Evolutionary conservation across 2,329 filamentous ascomycete species (phyloP).

Genomic region (Ophiostoma tasmaniense): DNA sequence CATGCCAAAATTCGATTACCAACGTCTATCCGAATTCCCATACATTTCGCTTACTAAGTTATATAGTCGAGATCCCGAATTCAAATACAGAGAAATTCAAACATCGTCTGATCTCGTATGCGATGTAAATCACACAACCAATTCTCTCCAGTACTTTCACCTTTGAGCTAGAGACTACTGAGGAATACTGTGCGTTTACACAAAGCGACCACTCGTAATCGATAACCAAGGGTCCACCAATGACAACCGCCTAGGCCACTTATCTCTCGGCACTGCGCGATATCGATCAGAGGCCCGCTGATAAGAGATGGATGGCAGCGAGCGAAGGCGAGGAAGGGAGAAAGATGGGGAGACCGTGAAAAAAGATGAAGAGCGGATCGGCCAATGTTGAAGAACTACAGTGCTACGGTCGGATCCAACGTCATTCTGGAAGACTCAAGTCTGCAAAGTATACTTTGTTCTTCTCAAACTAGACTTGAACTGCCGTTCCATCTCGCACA

Average conservation of each 20-base stretch:
- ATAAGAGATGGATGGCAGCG: neutral
- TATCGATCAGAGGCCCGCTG: conserved; percentile 4
- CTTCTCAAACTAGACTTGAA: neutral
- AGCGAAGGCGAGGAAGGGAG: neutral
- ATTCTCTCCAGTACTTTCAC: neutral
- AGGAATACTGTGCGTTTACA: neutral
- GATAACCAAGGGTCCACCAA: conserved; percentile 3
- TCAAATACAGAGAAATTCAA: too few species aligned
- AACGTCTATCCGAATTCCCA: too few species aligned
- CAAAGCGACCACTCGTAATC: neutral
- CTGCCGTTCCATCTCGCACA: neutral
- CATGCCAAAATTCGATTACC: too few species aligned
- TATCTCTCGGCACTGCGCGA: conserved; percentile 3
- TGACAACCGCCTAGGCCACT: neutral
- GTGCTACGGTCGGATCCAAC: neutral
- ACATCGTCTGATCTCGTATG: neutral
- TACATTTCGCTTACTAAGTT: neutral
- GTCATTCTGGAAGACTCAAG: neutral
- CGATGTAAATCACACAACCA: neutral
- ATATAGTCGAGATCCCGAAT: neutral
- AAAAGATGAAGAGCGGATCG: neutral
- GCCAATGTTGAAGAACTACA: neutral
- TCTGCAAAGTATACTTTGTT: neutral
- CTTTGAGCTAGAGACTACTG: neutral
- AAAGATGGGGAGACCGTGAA: neutral